Percentiles rank a stretch among this genome's conserved stretches.
Conservation (phyloP, 2,329 filamentous ascomycete species). For the Periconia sp. region DNA sequence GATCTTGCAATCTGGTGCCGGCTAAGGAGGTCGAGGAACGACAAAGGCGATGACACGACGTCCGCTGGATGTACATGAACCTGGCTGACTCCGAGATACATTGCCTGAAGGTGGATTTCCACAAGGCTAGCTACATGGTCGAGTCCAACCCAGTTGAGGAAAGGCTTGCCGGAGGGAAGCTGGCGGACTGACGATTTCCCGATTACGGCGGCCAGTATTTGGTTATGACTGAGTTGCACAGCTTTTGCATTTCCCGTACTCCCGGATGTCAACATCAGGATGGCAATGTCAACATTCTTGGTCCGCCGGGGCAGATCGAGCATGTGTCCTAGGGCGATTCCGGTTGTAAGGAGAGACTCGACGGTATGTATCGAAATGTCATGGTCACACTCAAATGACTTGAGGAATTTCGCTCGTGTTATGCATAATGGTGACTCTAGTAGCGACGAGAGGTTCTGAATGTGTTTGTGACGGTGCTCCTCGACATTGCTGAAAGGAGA, state of each 20-base stretch:
- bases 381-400: conserved; percentile 1
- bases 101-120: conserved; percentile 60
- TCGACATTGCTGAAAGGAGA: conserved; percentile 9
- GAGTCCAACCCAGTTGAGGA: conserved; percentile 56
- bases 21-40: conserved; percentile 49
- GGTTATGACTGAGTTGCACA: conserved; percentile 52
- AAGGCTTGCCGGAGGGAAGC: conserved; percentile 10
- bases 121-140: conserved; percentile 62
- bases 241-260: conserved; percentile 60
- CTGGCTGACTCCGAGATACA: conserved; percentile 51
- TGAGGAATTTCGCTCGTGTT: conserved; percentile 3
- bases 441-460: conserved; percentile 1
- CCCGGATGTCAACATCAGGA: conserved; percentile 60
- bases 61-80: conserved; percentile 54
- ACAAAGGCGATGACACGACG: conserved; percentile 47
- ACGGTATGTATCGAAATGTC: conserved; percentile 1
- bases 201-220: conserved; percentile 50
- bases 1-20: conserved; percentile 51
- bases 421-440: conserved; percentile 9
- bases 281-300: conserved; percentile 5
- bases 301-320: no score
- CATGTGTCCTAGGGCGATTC: no score
- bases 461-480: conserved; percentile 8
- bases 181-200: conserved; percentile 45
- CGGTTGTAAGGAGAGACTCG: conserved; percentile 3